These are phyloP conservation scores for Mortierella antarctica DNA, from an alignment of 192 early-diverging fungal genomes.

Conservation along the genomic window DNA sequence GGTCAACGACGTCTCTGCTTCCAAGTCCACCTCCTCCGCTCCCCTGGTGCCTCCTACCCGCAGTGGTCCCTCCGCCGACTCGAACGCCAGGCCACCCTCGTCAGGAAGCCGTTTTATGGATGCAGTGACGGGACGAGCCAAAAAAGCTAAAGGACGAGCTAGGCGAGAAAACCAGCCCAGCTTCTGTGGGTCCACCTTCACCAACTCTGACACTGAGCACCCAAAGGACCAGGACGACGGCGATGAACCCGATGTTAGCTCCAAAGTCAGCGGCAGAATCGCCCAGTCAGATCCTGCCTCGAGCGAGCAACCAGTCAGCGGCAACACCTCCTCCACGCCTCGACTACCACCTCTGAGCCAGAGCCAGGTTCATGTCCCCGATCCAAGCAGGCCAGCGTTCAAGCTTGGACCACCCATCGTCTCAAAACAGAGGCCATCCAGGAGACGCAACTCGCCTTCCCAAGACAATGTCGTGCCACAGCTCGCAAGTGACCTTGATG, in stretches of 20 bases:
- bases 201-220: constrained; percentile 28
- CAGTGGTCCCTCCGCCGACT: neutral
- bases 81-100: neutral
- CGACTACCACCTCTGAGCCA: constrained; percentile 28
- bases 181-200: constrained; percentile 39
- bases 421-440: neutral
- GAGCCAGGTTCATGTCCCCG: constrained; percentile 29
- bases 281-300: too few relatives aligned
- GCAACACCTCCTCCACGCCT: neutral
- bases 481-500: neutral
- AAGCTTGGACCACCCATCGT: constrained; percentile 29
- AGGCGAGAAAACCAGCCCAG: constrained; percentile 48
- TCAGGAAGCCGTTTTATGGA: constrained; percentile 23
- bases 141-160: constrained; percentile 11
- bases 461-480: neutral
- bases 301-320: too few relatives aligned
- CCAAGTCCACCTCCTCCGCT: neutral
- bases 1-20: constrained; percentile 30
- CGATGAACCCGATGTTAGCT: neutral
- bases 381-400: constrained; percentile 38
- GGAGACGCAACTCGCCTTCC: neutral
- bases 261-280: neutral
- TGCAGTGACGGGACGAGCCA: constrained; percentile 29
- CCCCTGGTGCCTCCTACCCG: neutral
- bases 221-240: neutral